phyloP scores from a whole-genome alignment of 306 rosid species.

The Cicer arietinum region DNA sequence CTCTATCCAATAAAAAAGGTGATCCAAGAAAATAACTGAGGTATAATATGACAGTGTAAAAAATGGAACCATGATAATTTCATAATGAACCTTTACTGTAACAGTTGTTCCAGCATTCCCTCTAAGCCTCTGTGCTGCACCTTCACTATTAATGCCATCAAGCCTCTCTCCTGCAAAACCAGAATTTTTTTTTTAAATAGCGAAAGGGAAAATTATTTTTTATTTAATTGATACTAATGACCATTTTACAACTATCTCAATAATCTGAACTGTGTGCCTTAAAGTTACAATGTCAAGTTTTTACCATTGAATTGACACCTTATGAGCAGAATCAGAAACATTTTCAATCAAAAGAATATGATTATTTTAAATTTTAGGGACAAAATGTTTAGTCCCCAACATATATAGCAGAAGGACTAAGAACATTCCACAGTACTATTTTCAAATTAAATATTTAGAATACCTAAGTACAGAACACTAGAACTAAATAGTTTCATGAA shows the following conservation, averaged over 20 bases:
- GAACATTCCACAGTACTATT: not conserved
- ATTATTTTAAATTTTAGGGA: not conserved
- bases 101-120: conserved; percentile 92
- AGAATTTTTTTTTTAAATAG: not conserved
- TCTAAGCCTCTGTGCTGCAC: conserved; percentile 84
- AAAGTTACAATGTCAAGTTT: too few species aligned
- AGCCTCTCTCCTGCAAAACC: conserved; percentile 71
- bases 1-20: conserved; percentile 11
- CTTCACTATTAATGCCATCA: conserved; percentile 81
- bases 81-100: conserved; percentile 68
- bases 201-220: too few species aligned
- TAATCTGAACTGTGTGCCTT: too few species aligned
- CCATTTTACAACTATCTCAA: too few species aligned
- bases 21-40: not conserved
- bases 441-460: conserved; percentile 6
- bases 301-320: too few species aligned
- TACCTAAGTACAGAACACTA: conserved; percentile 13
- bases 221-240: too few species aligned
- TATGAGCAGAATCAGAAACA: conserved; percentile 24
- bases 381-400: not conserved
- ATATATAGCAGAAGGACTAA: not conserved
- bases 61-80: conserved; percentile 41
- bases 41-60: conserved; percentile 12
- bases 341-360: conserved; percentile 31
- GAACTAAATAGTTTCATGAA: conserved; percentile 4